Evolutionary conservation across 176 grass and related monocot species (phyloP), one percentile per base, ranked within the genome.

Genomic region (Eremochloa ophiuroides): DNA sequence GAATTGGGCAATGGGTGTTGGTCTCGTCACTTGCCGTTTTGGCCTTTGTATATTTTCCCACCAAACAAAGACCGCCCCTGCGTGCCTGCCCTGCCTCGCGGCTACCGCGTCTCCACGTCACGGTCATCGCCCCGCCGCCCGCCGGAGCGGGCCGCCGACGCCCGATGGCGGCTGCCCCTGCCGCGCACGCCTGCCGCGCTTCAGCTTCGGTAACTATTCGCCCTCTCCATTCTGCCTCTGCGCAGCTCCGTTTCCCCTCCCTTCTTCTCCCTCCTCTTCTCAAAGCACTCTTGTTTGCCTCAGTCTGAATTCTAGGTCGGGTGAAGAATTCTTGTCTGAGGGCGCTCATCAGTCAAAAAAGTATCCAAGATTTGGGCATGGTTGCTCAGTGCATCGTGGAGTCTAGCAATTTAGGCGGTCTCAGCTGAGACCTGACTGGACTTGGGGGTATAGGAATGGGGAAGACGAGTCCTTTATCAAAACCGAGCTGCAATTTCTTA

Each of bases 151-250:
- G 2, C 22, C 8, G 11, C 85, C 18, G 30, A 64, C 3, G 27
- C 79, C 46, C 51, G 43, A 93, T 94, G 82, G 79, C 83, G 63
- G 73, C 69, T 28, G 79, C 73, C 15, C 63, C 51, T 10, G 46
- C 79, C 70, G 39, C 73, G 51, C 81, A 71, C 47, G 51, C 89
- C 38, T 80, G 33, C 47, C 74, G 83, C 47, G 74, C 81, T 65
- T 88, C 85, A 38, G 83, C 77, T 39, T 80, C 82, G 10, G 94
- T 97, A 88, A 87, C 15, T 33, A 38, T 17, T 51, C 44, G 11
- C 29, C 1, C 63, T 12, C 50, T 40, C 58, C 34, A 10, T 48
- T 43, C 70, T 7, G 22, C 27, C 73, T 0, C 68, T 48, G 4
- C 22, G n/a, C 26, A 30, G 7, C 22, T 71, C 34, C 44, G 12